Evolutionary conservation across 179 eudicot species (phyloP).

Genomic region (Beta macrorhiza): DNA sequence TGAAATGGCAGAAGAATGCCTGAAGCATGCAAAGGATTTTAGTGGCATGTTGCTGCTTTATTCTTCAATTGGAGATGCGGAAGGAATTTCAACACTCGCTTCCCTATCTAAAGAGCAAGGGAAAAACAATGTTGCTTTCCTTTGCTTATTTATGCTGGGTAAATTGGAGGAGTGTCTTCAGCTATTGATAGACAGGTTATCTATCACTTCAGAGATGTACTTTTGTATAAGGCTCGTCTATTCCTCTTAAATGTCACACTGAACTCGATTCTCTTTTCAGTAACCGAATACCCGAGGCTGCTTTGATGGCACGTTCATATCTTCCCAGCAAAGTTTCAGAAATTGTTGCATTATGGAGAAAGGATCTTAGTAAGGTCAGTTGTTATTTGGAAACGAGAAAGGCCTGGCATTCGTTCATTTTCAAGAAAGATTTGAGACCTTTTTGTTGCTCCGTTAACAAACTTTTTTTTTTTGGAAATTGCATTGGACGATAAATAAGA

Average conservation of each 20-base stretch:
- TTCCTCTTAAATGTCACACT: conserved; percentile 23
- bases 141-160: conserved; percentile 86
- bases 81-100: conserved; percentile 78
- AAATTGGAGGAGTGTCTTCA: conserved; percentile 93
- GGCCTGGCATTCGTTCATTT: not conserved
- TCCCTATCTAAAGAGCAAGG: conserved; percentile 79
- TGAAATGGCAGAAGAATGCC: conserved; percentile 91
- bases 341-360: conserved; percentile 89
- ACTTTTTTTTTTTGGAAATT: not conserved
- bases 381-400: conserved; percentile 3
- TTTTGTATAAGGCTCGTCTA: conserved; percentile 6
- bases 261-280: conserved; percentile 44
- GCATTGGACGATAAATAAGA: not conserved
- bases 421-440: not conserved
- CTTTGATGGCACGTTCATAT: conserved; percentile 96
- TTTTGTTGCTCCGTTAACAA: not conserved
- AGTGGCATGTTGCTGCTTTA: conserved; percentile 94
- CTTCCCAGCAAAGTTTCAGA: conserved; percentile 97
- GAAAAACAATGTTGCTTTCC: conserved; percentile 93
- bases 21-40: conserved; percentile 85
- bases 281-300: conserved; percentile 99
- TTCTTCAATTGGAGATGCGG: conserved; percentile 96
- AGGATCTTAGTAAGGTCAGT: conserved; percentile 82
- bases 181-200: conserved; percentile 84
- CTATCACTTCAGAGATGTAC: conserved; percentile 6